These are phyloP conservation scores for Colletotrichum gloeosporioides DNA, from an alignment of 2,329 filamentous ascomycete genomes.

Conservation along the genomic window DNA sequence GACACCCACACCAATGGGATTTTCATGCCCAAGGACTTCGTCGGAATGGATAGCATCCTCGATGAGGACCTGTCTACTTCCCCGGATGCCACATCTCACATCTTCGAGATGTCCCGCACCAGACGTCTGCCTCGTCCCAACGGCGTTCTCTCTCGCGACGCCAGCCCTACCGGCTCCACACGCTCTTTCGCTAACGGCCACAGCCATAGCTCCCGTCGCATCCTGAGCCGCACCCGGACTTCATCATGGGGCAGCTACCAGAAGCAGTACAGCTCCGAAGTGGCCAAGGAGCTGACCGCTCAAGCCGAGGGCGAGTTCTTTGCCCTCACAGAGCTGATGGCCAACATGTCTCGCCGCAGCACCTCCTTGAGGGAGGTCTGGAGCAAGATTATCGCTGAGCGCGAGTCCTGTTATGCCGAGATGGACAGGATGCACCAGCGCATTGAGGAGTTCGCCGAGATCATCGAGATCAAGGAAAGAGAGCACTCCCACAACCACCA, in stretches of 20 bases:
- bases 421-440: slow-evolving; percentile 11
- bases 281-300: slow-evolving; percentile 10
- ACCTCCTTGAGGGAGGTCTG: slow-evolving; percentile 4
- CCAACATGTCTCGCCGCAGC: slow-evolving; percentile 10
- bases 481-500: slow-evolving; percentile 6
- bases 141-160: background rate
- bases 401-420: slow-evolving; percentile 6
- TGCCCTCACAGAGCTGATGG: slow-evolving; percentile 11
- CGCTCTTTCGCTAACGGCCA: background rate
- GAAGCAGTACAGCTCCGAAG: background rate
- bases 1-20: background rate
- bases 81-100: background rate
- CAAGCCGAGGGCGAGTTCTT: slow-evolving; percentile 16
- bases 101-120: background rate
- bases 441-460: slow-evolving; percentile 2
- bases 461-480: slow-evolving; percentile 5
- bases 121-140: background rate
- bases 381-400: slow-evolving; percentile 13
- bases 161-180: slow-evolving; percentile 3
- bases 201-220: background rate
- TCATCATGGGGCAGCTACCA: background rate
- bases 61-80: background rate
- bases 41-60: background rate
- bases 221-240: background rate
- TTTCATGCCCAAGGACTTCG: background rate